A percentile compares a stretch with the other conserved stretches of the same genome.
Evolutionary conservation across 371 early-diverging fungal species (phyloP).

Genomic region (Mortierella sp.): DNA sequence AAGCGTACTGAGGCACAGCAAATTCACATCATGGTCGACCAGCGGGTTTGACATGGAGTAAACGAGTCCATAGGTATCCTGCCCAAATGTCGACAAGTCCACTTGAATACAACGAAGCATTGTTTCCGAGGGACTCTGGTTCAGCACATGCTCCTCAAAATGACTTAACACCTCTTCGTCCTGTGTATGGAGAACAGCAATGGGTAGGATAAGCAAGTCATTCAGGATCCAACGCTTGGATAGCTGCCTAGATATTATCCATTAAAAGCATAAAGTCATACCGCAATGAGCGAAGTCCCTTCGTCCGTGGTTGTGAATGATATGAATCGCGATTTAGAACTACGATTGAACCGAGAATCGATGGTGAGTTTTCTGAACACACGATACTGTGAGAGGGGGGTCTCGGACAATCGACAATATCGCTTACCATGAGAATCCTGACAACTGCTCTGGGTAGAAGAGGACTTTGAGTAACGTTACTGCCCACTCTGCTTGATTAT

Average conservation of each 20-base stretch:
- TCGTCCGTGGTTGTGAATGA: constrained; percentile 65
- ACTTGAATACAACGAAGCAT: constrained; percentile 63
- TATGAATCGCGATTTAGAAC: constrained; percentile 50
- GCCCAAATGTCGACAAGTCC: constrained; percentile 59
- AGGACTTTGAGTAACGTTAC: constrained; percentile 57
- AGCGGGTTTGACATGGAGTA: constrained; percentile 66
- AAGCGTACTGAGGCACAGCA: constrained; percentile 61
- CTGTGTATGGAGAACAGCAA: no score
- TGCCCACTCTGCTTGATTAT: constrained; percentile 57
- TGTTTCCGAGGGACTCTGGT: constrained; percentile 51
- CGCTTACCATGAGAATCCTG: constrained; percentile 21
- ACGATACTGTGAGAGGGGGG: no score
- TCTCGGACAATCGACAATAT: no score
- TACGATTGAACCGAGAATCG: no score
- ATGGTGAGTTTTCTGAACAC: no score
- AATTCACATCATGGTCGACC: constrained; percentile 55
- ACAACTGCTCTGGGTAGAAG: constrained; percentile 57
- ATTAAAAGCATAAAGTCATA: no score
- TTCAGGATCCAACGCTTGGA: no score
- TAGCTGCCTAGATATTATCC: no score
- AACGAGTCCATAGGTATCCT: constrained; percentile 63
- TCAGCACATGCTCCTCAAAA: constrained; percentile 57
- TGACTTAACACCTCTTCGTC: constrained; percentile 55
- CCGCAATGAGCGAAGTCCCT: constrained; percentile 64
- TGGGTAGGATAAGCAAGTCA: no score